Base-by-base conservation (phyloP, 495 filamentous ascomycete species). In the Penicillium cosmopolitanum region DNA sequence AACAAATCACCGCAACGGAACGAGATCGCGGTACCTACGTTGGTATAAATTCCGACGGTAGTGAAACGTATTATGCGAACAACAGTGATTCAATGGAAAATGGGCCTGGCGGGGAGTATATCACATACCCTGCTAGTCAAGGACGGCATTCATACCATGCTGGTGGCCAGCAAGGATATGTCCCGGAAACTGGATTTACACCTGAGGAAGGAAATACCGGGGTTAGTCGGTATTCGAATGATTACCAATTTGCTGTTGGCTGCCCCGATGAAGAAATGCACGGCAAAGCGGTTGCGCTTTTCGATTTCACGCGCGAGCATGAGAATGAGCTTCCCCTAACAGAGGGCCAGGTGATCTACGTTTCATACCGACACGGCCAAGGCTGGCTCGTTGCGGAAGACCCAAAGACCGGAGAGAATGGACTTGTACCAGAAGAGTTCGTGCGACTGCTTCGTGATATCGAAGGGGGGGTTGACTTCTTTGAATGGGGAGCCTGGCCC, bases 261-360 rank as follows among this genome's bases (percentile, higher is more conserved):
- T 96, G 91, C 23, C 92, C 94, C 8, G 94, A 97, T 66, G 94
- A 98, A 74, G 93, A 97, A 70, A 96, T 97, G 91, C 92, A 96
- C 69, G 94, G 94, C 43, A 96, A 96, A 68, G 94, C 94, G 36
- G 91, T 98, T 21, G 96, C 95, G 5, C 81, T 98, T 12, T 98
- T 96, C 67, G 92, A 97, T 71, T 98, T 98, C 71, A 85, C 87
- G 53, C 85, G 92, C 25, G 95, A 98, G 71, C 97, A 98, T 67
- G 92, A 96, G 67, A 98, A 97, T 64, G 95, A 98, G 75, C 83
- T 98, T 13, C 93, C 92, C 15, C 78, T 98, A 18, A 87, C 89
- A 0, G 95, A 98, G 73, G 96, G 96, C 34, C 95, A 98, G 68
- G 89, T 97, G 54, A 96, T 98, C 46, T 93, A 93, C 83, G 93